Evolutionary conservation across 2,329 filamentous ascomycete species (phyloP), one percentile per base, ranked within the genome.

Genomic region (Teratosphaeria pseudoeucalypti): DNA sequence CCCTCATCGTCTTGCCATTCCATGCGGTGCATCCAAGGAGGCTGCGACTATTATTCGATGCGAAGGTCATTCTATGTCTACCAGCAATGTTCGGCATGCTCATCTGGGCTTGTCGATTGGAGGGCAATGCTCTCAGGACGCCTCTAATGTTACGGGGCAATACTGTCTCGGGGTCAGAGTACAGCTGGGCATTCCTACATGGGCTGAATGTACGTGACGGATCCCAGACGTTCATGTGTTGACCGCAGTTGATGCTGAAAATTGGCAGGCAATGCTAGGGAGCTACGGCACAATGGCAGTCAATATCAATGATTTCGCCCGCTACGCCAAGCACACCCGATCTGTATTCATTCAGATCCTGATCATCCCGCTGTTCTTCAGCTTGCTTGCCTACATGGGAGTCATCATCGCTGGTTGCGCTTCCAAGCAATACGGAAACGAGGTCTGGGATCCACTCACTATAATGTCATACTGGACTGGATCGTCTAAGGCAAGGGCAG

Each of bases 141-240:
- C 58, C 65, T 2, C 57, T 70, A 1, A 62, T 68, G 52, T 55
- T 63, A 16, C 58, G 61, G 34, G 66, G 64, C 23, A 68, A 63
- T 23, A 65, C 64, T 1, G 60, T 64, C 29, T 62, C 63, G 3
- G 67, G 67, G 1, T 64, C 64, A 10, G 59, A 62, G 26, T 61
- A 69, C 55, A 65, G 60, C 7, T 70, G 68, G 68, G 67, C 66
- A 0, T 68, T 72, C 58, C 68, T 72, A 65, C 67, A 60, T 39
- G 68, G 66, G 10, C 60, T 71, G 19, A 71, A 71, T 56, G 67
- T 43, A 43, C 37, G 37, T 43, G 5, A 14, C 11, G 37, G 11
- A 12, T n/a, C 6, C 37, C 37, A 1, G 37, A 16, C 37, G 14
- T n/a, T 43, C 52, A 29, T 23, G 19, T 11, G 11, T 12, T 53